Percentiles rank a stretch among this genome's conserved stretches.
Conservation (phyloP, 768 basidiomycete species). For the Leccinum broughii region DNA sequence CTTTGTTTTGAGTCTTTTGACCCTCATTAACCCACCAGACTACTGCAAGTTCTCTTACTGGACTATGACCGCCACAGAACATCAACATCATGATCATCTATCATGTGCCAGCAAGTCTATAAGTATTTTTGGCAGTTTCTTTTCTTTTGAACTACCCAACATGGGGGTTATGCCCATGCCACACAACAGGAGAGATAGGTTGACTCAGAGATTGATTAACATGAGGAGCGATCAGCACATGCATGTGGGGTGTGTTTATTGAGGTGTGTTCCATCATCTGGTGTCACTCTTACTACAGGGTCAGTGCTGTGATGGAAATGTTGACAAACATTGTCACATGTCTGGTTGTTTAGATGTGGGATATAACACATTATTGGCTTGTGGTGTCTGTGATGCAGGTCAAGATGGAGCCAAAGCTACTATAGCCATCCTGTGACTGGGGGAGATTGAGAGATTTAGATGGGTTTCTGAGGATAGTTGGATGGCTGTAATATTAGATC, state of each 20-base stretch:
- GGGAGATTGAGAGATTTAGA: too few species aligned
- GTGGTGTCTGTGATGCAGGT: constrained; percentile 46
- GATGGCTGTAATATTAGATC: too few species aligned
- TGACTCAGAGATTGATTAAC: constrained; percentile 38
- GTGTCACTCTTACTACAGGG: background rate
- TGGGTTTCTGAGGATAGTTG: too few species aligned
- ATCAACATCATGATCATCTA: constrained; percentile 42
- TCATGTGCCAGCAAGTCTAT: constrained; percentile 43
- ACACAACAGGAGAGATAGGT: constrained; percentile 41
- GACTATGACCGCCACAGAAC: constrained; percentile 29
- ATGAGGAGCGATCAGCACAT: constrained; percentile 35
- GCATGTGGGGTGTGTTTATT: constrained; percentile 36
- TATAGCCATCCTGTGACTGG: constrained; percentile 7
- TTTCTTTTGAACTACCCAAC: background rate
- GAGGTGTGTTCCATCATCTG: constrained; percentile 34
- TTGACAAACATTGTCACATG: background rate
- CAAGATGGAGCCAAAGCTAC: constrained; percentile 32
- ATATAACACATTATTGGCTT: constrained; percentile 37
- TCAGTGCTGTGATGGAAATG: background rate
- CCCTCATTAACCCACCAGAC: too few species aligned
- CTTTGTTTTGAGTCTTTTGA: too few species aligned
- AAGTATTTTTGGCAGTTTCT: constrained; percentile 13
- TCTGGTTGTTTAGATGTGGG: constrained; percentile 40
- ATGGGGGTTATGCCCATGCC: background rate
- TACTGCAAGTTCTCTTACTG: too few species aligned